Percentiles rank a stretch among this genome's conserved stretches.
Conservation (phyloP, 1,139 yeast species). For the Lodderomyces orthopsilosis region DNA sequence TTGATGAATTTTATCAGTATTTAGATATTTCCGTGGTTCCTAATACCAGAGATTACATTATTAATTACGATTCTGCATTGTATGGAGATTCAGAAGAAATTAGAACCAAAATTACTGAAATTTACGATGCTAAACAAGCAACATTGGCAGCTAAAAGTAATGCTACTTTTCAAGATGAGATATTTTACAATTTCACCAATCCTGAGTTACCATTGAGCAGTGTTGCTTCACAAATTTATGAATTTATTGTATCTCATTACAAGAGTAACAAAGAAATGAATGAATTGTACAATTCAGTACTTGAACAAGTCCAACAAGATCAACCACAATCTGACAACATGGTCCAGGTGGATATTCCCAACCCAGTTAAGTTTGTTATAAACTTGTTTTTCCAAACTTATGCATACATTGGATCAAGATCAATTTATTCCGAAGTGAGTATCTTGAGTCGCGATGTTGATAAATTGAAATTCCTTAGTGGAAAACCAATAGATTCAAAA, state of each 20-base stretch:
- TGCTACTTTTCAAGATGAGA: slow-evolving; percentile 41
- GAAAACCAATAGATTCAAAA: slow-evolving; percentile 17
- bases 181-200: slow-evolving; percentile 36
- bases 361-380: slow-evolving; percentile 41
- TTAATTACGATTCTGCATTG: slow-evolving; percentile 37
- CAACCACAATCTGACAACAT: not conserved
- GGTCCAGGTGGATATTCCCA: not conserved
- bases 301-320: not conserved
- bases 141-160: slow-evolving; percentile 23
- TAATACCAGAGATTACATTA: slow-evolving; percentile 26
- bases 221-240: slow-evolving; percentile 38
- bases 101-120: slow-evolving; percentile 26
- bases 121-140: slow-evolving; percentile 32
- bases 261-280: slow-evolving; percentile 40
- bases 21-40: slow-evolving; percentile 45
- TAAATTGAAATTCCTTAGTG: slow-evolving; percentile 47
- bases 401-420: slow-evolving; percentile 83
- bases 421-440: slow-evolving; percentile 80
- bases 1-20: slow-evolving; percentile 61
- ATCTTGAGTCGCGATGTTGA: slow-evolving; percentile 58
- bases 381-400: slow-evolving; percentile 68
- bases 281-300: slow-evolving; percentile 31
- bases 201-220: slow-evolving; percentile 38
- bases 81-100: slow-evolving; percentile 31
- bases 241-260: slow-evolving; percentile 42